A percentile compares a stretch with the other conserved stretches of the same genome.
Conservation (phyloP, 345 rosid genomes). For the Murraya koenigii region DNA sequence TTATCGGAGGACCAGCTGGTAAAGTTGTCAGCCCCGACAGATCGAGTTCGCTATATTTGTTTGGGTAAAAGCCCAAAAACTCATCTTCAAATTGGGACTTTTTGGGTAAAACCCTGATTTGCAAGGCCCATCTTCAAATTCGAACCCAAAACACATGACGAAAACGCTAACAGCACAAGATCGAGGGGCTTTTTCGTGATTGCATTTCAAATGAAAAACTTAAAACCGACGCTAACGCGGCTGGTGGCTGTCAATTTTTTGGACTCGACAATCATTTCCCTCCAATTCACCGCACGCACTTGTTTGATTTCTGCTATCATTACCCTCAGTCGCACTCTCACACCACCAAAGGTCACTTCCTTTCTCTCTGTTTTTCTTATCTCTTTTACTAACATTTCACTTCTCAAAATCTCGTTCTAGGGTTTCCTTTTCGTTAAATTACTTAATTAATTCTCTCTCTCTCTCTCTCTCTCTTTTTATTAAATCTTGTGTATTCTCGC, state of each 20-base stretch:
- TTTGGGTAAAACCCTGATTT: too few species aligned
- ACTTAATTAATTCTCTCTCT: too few species aligned
- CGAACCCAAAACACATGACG: neutral
- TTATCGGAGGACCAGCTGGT: neutral
- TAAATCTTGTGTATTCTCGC: neutral
- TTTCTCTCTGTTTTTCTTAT: neutral
- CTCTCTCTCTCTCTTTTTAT: neutral
- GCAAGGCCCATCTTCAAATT: neutral
- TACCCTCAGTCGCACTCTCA: neutral
- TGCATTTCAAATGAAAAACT: neutral
- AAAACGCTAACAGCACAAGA: neutral
- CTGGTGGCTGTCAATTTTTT: slow-evolving; percentile 3
- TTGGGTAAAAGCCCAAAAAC: neutral
- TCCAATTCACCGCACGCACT: slow-evolving; percentile 25
- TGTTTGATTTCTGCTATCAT: neutral
- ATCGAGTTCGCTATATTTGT: neutral
- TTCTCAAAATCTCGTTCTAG: slow-evolving; percentile 7
- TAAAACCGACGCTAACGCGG: slow-evolving; percentile 13
- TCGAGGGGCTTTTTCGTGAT: neutral
- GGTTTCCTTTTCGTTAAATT: slow-evolving; percentile 9
- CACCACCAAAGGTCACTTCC: slow-evolving; percentile 1
- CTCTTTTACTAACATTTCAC: slow-evolving; percentile 22
- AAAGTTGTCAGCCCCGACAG: neutral
- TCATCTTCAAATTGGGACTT: neutral
- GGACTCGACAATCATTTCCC: slow-evolving; percentile 24